Conservation (phyloP, 129 eudicot genomes). For the Ambrosia trifida region DNA sequence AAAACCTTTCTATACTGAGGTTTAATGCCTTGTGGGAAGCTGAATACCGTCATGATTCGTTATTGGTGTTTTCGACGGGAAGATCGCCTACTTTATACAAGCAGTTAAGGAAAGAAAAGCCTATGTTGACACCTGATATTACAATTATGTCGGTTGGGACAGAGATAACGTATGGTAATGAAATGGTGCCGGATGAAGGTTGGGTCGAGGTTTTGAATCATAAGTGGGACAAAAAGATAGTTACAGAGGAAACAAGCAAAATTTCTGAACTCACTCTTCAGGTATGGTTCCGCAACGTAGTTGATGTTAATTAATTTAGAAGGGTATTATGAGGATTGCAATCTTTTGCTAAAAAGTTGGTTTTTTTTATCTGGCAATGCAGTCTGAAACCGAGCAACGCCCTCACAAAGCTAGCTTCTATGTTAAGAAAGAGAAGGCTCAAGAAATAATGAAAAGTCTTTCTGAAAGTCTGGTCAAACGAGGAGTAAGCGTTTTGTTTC, state of each 20-base stretch:
- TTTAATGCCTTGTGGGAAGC: slow-evolving; percentile 94
- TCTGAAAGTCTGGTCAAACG: slow-evolving; percentile 54
- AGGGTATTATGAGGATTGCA: neutral
- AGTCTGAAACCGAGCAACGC: slow-evolving; percentile 90
- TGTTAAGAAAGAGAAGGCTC: slow-evolving; percentile 82
- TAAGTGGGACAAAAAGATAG: slow-evolving; percentile 82
- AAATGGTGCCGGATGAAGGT: slow-evolving; percentile 91
- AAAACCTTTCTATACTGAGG: slow-evolving; percentile 73
- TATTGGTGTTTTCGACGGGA: slow-evolving; percentile 94
- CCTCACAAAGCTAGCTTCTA: slow-evolving; percentile 88
- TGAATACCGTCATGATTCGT: slow-evolving; percentile 67
- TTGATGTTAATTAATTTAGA: neutral
- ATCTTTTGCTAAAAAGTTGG: neutral
- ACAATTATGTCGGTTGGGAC: slow-evolving; percentile 99
- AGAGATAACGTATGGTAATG: slow-evolving; percentile 90
- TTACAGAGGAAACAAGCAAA: slow-evolving; percentile 79
- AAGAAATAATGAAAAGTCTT: slow-evolving; percentile 66
- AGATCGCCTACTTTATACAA: slow-evolving; percentile 90
- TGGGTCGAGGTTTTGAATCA: slow-evolving; percentile 74
- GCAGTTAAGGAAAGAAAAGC: slow-evolving; percentile 87
- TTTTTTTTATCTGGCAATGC: slow-evolving; percentile 31
- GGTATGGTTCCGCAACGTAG: slow-evolving; percentile 36
- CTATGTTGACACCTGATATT: slow-evolving; percentile 95
- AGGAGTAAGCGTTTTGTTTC: slow-evolving; percentile 57
- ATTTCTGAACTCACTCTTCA: slow-evolving; percentile 84